Conservation (phyloP, 2,329 filamentous ascomycete species). For the Xylariaceae sp. region DNA sequence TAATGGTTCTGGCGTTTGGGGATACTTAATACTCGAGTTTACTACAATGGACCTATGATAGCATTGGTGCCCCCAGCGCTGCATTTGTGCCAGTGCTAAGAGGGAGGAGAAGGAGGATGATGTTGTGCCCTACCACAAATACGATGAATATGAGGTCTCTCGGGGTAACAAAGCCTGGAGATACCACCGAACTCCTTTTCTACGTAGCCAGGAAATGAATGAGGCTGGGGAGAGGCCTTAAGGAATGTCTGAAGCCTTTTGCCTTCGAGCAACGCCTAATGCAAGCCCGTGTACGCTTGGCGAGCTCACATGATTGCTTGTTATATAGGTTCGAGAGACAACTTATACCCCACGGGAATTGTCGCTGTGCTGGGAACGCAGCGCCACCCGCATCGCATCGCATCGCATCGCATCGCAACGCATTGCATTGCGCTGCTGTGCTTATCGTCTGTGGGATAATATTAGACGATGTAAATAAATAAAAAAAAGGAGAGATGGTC, state of each 20-base stretch:
- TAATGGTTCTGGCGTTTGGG: constrained; percentile 7
- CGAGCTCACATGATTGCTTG: no score
- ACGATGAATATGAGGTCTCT: not conserved
- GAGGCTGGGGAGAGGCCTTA: not conserved
- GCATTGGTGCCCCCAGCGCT: not conserved
- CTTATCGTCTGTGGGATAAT: no score
- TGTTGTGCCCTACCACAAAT: not conserved
- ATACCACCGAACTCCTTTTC: not conserved
- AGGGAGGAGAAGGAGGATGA: not conserved
- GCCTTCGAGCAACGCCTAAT: no score
- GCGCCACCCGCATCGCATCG: no score
- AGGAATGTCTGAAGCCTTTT: not conserved
- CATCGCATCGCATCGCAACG: no score
- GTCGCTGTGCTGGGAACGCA: no score
- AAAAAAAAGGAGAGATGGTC: no score
- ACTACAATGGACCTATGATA: not conserved
- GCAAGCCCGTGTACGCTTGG: no score
- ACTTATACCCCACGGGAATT: no score
- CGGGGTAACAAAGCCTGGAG: not conserved
- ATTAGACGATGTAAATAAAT: no score
- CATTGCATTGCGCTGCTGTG: no score
- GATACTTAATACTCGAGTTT: not conserved
- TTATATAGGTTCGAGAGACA: no score
- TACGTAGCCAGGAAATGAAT: not conserved
- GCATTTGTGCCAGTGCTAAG: not conserved